phyloP scores from a whole-genome alignment of 257 asterid species.

The Solanum chmielewskii region DNA sequence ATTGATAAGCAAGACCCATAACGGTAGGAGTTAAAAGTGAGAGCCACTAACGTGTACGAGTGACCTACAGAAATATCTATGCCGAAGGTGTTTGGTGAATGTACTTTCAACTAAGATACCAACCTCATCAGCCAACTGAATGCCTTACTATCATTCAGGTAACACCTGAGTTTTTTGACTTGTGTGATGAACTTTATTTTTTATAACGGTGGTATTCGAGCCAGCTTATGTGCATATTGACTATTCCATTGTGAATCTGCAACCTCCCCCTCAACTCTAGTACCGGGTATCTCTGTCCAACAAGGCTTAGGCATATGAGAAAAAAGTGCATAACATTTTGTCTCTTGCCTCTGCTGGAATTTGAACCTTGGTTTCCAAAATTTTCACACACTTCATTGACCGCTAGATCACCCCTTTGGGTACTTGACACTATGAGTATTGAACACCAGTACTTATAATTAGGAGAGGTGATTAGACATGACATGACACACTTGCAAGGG shows the following conservation, averaged over 20 bases:
- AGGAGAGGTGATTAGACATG: too few relatives aligned
- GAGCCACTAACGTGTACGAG: not conserved
- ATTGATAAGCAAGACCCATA: not conserved
- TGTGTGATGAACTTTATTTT: not conserved
- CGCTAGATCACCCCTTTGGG: not conserved
- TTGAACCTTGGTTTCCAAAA: not conserved
- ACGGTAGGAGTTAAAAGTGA: not conserved
- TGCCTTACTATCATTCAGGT: not conserved
- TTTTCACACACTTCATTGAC: not conserved
- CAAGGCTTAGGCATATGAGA: not conserved
- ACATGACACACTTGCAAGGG: too few relatives aligned
- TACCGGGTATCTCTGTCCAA: not conserved
- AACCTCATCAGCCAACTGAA: not conserved
- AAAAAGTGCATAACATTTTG: not conserved
- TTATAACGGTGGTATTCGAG: not conserved
- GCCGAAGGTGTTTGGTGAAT: not conserved
- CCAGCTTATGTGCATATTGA: not conserved
- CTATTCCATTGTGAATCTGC: not conserved
- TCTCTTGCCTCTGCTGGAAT: not conserved
- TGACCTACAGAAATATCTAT: not conserved
- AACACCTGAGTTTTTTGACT: not conserved
- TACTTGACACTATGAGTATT: not conserved
- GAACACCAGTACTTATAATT: not conserved
- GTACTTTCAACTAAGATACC: not conserved
- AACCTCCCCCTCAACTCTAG: not conserved